Percentiles rank a stretch among this genome's conserved stretches.
These are phyloP conservation scores for Vitis amurensis DNA, from an alignment of 164 flowering plant genomes.

Conservation along the genomic window DNA sequence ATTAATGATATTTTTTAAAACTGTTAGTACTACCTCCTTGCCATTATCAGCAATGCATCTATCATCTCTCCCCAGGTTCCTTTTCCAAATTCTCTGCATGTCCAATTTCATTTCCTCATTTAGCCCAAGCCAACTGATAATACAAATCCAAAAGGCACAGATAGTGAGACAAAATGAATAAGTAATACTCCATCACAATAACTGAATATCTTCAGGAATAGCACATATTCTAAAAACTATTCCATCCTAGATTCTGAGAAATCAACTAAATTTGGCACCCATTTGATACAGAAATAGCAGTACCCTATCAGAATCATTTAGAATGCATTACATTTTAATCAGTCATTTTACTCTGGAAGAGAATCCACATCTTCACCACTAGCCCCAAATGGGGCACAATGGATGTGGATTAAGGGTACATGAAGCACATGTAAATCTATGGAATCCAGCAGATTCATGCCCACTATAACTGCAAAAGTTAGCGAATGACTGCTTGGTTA, in stretches of 20 bases:
- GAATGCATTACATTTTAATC: not conserved
- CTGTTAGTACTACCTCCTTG: slow-evolving; percentile 65
- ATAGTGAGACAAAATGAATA: slow-evolving; percentile 3
- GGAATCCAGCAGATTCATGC: too few relatives aligned
- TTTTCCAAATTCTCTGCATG: slow-evolving; percentile 98
- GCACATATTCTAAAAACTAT: not conserved
- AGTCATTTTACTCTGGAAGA: too few relatives aligned
- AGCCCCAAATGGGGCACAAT: not conserved
- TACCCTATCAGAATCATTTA: too few relatives aligned
- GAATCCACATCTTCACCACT: not conserved
- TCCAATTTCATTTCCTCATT: slow-evolving; percentile 92
- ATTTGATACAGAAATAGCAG: too few relatives aligned
- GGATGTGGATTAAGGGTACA: too few relatives aligned
- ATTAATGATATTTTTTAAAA: not conserved
- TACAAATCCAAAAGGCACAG: slow-evolving; percentile 5
- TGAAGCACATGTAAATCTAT: too few relatives aligned
- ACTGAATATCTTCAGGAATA: not conserved
- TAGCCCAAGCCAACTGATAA: slow-evolving; percentile 73
- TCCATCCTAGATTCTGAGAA: not conserved
- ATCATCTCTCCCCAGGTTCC: slow-evolving; percentile 97
- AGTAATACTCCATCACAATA: not conserved
- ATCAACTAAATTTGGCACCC: too few relatives aligned
- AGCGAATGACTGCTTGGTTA: too few relatives aligned
- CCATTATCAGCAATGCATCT: slow-evolving; percentile 91
- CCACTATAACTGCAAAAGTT: too few relatives aligned